Evolutionary conservation across 1,284 basidiomycete species (phyloP).

Genomic region (Baeospora myosura): DNA sequence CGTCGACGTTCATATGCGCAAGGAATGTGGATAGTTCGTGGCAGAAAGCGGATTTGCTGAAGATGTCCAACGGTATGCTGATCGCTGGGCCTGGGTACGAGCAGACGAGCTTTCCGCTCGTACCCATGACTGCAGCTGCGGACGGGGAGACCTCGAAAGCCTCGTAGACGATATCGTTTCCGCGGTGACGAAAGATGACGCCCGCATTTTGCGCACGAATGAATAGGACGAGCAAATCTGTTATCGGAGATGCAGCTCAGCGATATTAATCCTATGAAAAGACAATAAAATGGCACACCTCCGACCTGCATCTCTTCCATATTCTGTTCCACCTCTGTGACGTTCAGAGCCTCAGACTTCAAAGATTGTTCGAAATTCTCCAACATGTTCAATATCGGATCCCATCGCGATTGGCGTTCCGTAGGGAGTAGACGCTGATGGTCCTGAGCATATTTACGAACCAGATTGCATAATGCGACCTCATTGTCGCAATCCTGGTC

Average conservation of each 20-base stretch:
- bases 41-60: constrained; percentile 18
- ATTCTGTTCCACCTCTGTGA: constrained; percentile 4
- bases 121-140: constrained; percentile 25
- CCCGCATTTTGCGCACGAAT: constrained; percentile 39
- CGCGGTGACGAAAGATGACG: constrained; percentile 27
- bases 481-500: constrained; percentile 20
- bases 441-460: constrained; percentile 10
- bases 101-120: constrained; percentile 30
- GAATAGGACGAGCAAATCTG: constrained; percentile 26
- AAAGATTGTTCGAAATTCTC: constrained; percentile 10
- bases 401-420: constrained; percentile 15
- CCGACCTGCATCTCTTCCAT: constrained; percentile 14
- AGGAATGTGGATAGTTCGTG: constrained; percentile 13
- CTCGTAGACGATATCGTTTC: constrained; percentile 25
- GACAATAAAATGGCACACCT: constrained; percentile 13
- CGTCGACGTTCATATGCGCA: constrained; percentile 12
- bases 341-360: not conserved
- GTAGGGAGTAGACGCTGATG: constrained; percentile 8
- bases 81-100: constrained; percentile 25
- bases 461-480: constrained; percentile 15
- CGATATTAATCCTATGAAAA: not conserved
- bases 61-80: constrained; percentile 13
- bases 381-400: constrained; percentile 17
- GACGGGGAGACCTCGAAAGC: constrained; percentile 32
- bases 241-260: not conserved